Base-by-base conservation (phyloP, 2,329 filamentous ascomycete genomes). In the Colletotrichum cuscutae region DNA sequence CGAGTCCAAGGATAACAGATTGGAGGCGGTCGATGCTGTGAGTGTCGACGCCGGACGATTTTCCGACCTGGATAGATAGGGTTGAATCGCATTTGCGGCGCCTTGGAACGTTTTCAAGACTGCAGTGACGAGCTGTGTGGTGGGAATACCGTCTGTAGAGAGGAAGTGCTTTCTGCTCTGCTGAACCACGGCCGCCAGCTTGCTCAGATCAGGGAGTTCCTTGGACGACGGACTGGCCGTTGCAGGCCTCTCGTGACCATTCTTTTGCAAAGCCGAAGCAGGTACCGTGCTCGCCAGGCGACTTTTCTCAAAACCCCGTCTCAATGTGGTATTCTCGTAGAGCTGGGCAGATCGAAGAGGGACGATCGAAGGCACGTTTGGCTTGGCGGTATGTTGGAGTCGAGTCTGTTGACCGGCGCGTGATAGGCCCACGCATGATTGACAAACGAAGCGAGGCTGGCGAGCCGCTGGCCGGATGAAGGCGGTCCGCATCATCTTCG, bases 21-120 rank as follows among this genome's bases (percentile, higher is more conserved):
- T 79, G 24, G 81, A 81, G 57, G 81, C 79, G 19, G 79, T 78
- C 22, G 80, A 80, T 49, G 74, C 65, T 13, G 63, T 79, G 57
- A 92, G 82, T 30, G 86, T 87, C 46, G 89, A 90, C 9, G 88
- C 86, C 59, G 81, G 78, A 73, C 85, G 80, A 60, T 79, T 81
- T 66, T 85, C 81, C 24, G 81, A 80, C 73, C 81, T 79, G 77
- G 80, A 79, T 53, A 83, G 76, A 66, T 85, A 82, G 28, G 84
- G 83, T 66, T 85, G 82, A 15, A 86, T 81, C 11, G 81, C 79
- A n/a, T 82, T 81, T 22, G 86, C 86, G 26, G 84, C 85, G 67
- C 81, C 82, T 64, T 84, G 82, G 76, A 85, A 87, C 26, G 84
- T 81, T 57, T 83, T 82, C 72, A 89, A 81, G 6, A 86, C 85